Base-by-base conservation (phyloP, 768 basidiomycete species). In the Phylloporus arenicola region DNA sequence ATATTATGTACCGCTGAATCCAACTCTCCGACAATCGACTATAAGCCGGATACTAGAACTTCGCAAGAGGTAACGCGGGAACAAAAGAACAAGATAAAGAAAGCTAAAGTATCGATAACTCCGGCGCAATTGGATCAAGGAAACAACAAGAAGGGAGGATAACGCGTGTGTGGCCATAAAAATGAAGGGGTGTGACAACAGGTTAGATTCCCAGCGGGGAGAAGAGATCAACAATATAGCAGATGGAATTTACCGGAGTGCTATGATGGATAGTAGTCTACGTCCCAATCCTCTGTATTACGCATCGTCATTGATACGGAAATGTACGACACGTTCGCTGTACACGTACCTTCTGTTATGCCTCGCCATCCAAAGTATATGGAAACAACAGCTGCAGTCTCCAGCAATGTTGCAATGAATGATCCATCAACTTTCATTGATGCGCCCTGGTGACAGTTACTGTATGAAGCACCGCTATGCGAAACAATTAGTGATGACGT, bases 291-390 rank as follows among this genome's bases (percentile, higher is more conserved):
- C 66, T 70, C 74, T 75, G 61, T 6, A 20, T 33, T 17, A 27
- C n/a, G 3, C 6, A 14, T 38, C 13, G 48, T 61, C 43, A 58
- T 38, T 8, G 25, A 47, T 20, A 46, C 6, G 20, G 16, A 12
- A 20, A 33, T 8, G 3, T 24, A 47, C 2, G 19, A 29, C 6
- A 38, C 20, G 41, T n/a, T 3, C 20, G 22, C 37, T 1, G 17
- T 47, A 10, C 4, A 71, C 79, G 44, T 51, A 84, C 89, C 88
- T 81, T 94, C 92, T 16, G 92, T 93, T 50, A 93, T 90, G 64
- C 84, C 84, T 67, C 75, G 75, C 93, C 93, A 95, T n/a, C 81
- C 91, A 14, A 83, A 63, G 64, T 80, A 92, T 17, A 95, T 54
- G 4, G 80, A 69, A 11, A 72, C 77, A 1, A 95, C 81, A 0